phyloP scores from a whole-genome alignment of 805 yeast species.

The Starmerella tilneyi region DNA sequence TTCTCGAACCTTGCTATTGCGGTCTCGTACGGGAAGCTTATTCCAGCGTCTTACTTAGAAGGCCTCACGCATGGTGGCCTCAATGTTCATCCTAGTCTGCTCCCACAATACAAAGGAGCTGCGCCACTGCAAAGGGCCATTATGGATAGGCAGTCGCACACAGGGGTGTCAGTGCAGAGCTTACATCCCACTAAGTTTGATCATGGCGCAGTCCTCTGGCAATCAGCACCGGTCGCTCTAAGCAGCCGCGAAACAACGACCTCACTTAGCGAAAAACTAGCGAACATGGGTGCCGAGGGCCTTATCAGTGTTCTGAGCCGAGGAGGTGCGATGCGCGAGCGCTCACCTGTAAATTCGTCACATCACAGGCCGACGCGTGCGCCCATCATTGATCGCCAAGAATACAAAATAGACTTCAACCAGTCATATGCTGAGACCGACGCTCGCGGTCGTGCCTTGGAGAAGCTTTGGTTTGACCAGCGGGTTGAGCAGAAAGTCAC shows the following conservation, averaged over 20 bases:
- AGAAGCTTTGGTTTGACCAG: constrained; percentile 22
- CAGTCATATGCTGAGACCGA: constrained; percentile 3
- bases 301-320: constrained; percentile 39
- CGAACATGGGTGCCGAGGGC: constrained; percentile 50
- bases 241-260: constrained; percentile 36
- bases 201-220: constrained; percentile 57
- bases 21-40: constrained; percentile 77
- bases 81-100: constrained; percentile 84
- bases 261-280: constrained; percentile 43
- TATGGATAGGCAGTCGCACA: constrained; percentile 45
- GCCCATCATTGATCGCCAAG: constrained; percentile 11
- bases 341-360: background rate
- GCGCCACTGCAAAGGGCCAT: constrained; percentile 80
- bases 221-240: constrained; percentile 40
- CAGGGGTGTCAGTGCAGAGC: constrained; percentile 87
- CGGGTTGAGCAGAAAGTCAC: constrained; percentile 6
- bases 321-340: background rate
- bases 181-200: constrained; percentile 83
- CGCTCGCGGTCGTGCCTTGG: constrained; percentile 24
- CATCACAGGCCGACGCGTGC: constrained; percentile 14
- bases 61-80: constrained; percentile 53
- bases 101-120: constrained; percentile 75
- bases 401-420: constrained; percentile 14
- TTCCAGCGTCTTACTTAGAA: constrained; percentile 51
- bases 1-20: constrained; percentile 59